Evolutionary conservation across 345 rosid species (phyloP), one percentile per base, ranked within the genome.

Genomic region (Linum trigynum): DNA sequence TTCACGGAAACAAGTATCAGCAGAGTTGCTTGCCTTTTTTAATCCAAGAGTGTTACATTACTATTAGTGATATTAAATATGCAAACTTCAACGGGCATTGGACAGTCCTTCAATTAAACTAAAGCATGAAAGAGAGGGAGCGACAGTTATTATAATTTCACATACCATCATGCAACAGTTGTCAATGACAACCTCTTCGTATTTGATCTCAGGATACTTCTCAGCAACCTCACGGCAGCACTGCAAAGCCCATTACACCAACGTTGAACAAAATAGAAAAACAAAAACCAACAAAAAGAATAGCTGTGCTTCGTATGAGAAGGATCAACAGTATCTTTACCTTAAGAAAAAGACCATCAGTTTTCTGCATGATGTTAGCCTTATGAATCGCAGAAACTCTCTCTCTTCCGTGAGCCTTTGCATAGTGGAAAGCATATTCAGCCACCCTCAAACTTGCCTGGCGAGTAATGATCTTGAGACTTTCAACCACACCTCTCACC

Each of bases 141-240:
- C 2, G n/a, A 9, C 4, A n/a, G 67, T 39, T 11, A 14, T 12
- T n/a, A 15, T 43, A 38, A 65, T 23, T 60, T 51, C 51, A 48
- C 63, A 65, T 86, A 95, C 99, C 99, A 91, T 95, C 99, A 95
- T 95, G 75, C 98, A 91, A 75, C 99, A 95, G 79, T 95, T 95
- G 82, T 95, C 99, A 63, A 95, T 95, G 74, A 95, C 99, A 62
- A 95, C 99, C 83, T 95, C 99, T 81, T 95, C 99, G 55, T 91
- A 95, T 37, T 39, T 75, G 55, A 91, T 89, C 76, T 95, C 99
- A 23, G 99, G 99, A 69, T 91, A 95, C 83, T 91, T 91, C 82
- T 84, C 88, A 0, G 99, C 97, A 67, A 95, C 99, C 82, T 95
- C 99, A 48, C 99, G 96, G 70, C 99, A 95, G 78, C 99, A 91